phyloP scores from a whole-genome alignment of 2,329 filamentous ascomycete genomes.

The Botryotinia convoluta region DNA sequence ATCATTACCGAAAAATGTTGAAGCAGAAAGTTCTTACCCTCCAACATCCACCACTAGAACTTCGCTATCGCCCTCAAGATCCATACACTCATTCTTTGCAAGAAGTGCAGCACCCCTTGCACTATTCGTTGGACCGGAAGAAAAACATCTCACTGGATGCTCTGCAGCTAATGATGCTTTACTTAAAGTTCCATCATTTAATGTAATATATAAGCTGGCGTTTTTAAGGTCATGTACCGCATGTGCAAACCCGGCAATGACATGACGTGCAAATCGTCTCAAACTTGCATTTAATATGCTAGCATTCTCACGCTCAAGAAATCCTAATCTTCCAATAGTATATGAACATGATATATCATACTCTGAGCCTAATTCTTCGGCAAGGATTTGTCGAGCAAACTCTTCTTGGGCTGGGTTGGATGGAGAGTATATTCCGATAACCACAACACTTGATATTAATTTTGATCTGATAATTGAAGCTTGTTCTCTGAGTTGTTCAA shows the following conservation, averaged over 20 bases:
- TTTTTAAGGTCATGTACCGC: slow-evolving; percentile 53
- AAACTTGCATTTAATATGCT: slow-evolving; percentile 64
- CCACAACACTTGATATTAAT: slow-evolving; percentile 47
- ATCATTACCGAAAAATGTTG: neutral
- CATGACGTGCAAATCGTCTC: slow-evolving; percentile 54
- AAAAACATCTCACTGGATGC: slow-evolving; percentile 60
- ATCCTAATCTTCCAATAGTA: slow-evolving; percentile 46
- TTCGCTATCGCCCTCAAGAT: slow-evolving; percentile 30
- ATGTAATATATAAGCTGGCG: slow-evolving; percentile 50
- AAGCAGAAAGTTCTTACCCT: slow-evolving; percentile 35
- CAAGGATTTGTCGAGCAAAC: slow-evolving; percentile 47
- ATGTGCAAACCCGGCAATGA: slow-evolving; percentile 54
- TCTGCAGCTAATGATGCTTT: slow-evolving; percentile 52
- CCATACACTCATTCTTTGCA: slow-evolving; percentile 25
- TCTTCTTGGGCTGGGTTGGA: slow-evolving; percentile 56
- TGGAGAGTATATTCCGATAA: slow-evolving; percentile 57
- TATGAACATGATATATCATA: slow-evolving; percentile 52
- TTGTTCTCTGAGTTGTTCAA: slow-evolving; percentile 34
- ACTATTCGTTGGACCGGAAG: slow-evolving; percentile 61
- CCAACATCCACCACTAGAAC: slow-evolving; percentile 54
- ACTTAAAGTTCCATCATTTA: slow-evolving; percentile 62
- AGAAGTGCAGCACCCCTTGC: slow-evolving; percentile 63
- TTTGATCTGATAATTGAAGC: slow-evolving; percentile 35
- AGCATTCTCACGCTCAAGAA: slow-evolving; percentile 63
- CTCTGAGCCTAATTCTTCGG: slow-evolving; percentile 39